These are phyloP conservation scores for Phylloporus sp. DNA, from an alignment of 1,284 basidiomycete species.

Conservation along the genomic window DNA sequence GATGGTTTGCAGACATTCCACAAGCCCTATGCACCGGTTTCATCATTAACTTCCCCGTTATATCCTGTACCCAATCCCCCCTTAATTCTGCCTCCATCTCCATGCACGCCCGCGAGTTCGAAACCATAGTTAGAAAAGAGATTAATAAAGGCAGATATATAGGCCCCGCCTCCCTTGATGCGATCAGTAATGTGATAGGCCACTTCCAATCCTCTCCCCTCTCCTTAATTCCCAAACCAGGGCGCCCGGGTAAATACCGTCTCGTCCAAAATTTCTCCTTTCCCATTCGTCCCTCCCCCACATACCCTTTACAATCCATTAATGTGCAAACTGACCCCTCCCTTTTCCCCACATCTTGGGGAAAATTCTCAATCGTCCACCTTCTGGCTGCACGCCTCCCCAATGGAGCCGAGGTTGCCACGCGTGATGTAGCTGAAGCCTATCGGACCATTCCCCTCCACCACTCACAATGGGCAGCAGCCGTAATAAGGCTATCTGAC, in stretches of 20 bases:
- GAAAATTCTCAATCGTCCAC: background rate
- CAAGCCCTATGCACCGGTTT: background rate
- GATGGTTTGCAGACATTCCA: background rate
- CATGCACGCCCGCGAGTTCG: background rate
- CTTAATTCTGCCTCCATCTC: background rate
- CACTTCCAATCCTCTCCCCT: conserved; percentile 3
- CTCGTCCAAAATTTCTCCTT: background rate
- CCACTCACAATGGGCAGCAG: background rate
- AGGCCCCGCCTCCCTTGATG: background rate
- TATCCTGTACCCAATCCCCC: background rate
- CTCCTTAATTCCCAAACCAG: background rate
- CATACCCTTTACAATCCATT: background rate
- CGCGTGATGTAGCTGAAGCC: background rate
- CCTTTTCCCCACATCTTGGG: background rate
- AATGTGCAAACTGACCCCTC: background rate
- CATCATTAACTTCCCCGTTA: background rate
- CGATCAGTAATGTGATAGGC: background rate
- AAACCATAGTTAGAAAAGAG: conserved; percentile 7
- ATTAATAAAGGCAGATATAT: conserved; percentile 9
- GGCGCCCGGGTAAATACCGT: background rate
- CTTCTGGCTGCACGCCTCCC: background rate
- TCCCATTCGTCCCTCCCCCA: background rate
- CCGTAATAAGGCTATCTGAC: background rate
- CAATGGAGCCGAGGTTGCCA: background rate
- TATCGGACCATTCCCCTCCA: background rate